Percentiles rank a stretch among this genome's conserved stretches.
Conservation (phyloP, 1,284 basidiomycete genomes). For the Rhodotorula mucilaginosa region DNA sequence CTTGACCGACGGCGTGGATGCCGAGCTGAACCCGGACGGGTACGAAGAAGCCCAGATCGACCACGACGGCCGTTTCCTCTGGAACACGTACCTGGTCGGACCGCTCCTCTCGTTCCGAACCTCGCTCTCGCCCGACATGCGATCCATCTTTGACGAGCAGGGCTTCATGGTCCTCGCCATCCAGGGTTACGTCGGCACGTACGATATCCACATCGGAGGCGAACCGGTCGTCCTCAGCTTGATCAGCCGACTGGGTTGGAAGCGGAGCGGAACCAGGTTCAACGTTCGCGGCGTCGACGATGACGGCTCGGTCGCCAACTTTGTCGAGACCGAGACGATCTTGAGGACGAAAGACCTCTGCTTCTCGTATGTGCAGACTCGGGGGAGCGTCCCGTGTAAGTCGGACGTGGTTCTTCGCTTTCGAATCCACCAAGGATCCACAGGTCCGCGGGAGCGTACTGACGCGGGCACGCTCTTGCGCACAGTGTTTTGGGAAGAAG, state of each 20-base stretch:
- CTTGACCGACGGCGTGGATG: conserved; percentile 61
- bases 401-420: conserved; percentile 30
- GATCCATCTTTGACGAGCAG: conserved; percentile 48
- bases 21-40: conserved; percentile 10
- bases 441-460: neutral
- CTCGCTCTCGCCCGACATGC: conserved; percentile 50
- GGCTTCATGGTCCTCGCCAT: conserved; percentile 68
- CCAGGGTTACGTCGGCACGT: conserved; percentile 81
- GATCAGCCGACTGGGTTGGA: conserved; percentile 86
- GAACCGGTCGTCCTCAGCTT: conserved; percentile 67
- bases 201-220: conserved; percentile 62
- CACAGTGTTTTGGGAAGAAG: conserved; percentile 96
- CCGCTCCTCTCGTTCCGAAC: conserved; percentile 48
- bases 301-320: conserved; percentile 94
- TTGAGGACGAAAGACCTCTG: conserved; percentile 73
- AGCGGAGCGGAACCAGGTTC: conserved; percentile 93
- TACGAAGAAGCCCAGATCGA: conserved; percentile 19
- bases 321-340: conserved; percentile 94
- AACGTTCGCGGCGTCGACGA: conserved; percentile 97
- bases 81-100: conserved; percentile 62
- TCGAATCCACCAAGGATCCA: neutral
- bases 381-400: conserved; percentile 88
- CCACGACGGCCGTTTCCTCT: conserved; percentile 44
- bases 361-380: conserved; percentile 86
- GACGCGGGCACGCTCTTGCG: neutral